Base-by-base conservation (phyloP, 768 basidiomycete species). In the Tephrocybe sp. region DNA sequence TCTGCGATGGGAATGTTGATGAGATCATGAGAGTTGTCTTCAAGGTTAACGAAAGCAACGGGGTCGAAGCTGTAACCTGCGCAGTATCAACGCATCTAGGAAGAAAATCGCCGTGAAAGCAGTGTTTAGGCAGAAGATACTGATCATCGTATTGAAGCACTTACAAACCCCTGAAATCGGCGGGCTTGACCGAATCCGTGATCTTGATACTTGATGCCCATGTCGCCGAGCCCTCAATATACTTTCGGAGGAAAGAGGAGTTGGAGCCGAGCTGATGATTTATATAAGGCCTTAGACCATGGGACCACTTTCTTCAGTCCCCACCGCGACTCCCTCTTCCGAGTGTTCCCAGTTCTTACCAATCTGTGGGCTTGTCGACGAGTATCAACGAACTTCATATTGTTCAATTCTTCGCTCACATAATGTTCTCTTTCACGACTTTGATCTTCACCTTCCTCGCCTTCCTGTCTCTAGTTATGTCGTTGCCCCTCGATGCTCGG, bases 401-500 rank as follows among this genome's bases (percentile, higher is more conserved):
- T 38, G 14, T 26, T n/a, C 41, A 30, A 13, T 48, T 16, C 40
- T 31, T 5, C 34, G 16, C 13, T 22, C 53, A 53, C 34, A 55
- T 52, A 20, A 61, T 55, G 49, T 42, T 44, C 17, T 35, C 47
- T 33, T 56, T 50, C 12, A 60, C 48, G 47, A 53, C 56, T 20
- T 51, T 58, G 45, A 31, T 61, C 58, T 42, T 61, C 55, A 23
- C 58, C 46, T 22, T 60, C 45, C 10, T 57, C 49, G 42, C 60
- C 34, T 44, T 34, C 52, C 49, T 73, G 22, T 60, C 68, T 6
- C 51, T 65, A 47, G 65, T 63, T 40, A 46, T 45, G 1, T 65
- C 70, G 0, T 60, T 65, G 55, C 75, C 72, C 26, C 42, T 69
- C 20, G 62, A 59, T 30, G 36, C 55, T n/a, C 71, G 77, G 30